Percentiles rank a stretch among this genome's conserved stretches.
These are phyloP conservation scores for Gelatoporia subvermispora DNA, from an alignment of 768 basidiomycete species.

Conservation along the genomic window DNA sequence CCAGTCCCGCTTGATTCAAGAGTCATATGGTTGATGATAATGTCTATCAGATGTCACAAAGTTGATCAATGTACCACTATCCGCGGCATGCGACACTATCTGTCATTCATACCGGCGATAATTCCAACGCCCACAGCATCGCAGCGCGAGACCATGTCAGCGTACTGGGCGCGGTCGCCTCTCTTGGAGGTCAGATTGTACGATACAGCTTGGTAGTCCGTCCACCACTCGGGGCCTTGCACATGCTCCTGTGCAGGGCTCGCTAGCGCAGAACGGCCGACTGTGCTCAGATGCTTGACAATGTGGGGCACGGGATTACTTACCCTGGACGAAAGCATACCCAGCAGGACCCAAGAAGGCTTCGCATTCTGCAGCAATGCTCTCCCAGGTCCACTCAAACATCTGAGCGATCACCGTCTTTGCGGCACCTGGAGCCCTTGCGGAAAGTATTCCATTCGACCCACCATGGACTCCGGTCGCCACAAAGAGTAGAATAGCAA, in stretches of 20 bases:
- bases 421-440: conserved; percentile 6
- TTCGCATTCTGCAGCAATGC: conserved; percentile 59
- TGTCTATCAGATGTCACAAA: conserved; percentile 34
- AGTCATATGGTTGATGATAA: conserved; percentile 66
- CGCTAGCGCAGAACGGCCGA: conserved; percentile 19
- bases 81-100: too few relatives aligned
- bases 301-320: too few relatives aligned
- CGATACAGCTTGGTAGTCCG: conserved; percentile 67
- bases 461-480: too few relatives aligned
- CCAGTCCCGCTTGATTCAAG: conserved; percentile 44
- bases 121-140: conserved; percentile 34
- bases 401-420: conserved; percentile 58
- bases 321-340: conserved; percentile 65
- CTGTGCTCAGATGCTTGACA: too few relatives aligned
- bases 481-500: too few relatives aligned
- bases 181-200: conserved; percentile 64
- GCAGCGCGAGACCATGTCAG: conserved; percentile 35
- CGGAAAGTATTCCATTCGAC: not conserved
- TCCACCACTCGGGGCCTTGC: conserved; percentile 63
- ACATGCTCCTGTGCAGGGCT: conserved; percentile 58
- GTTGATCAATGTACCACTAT: too few relatives aligned
- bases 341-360: conserved; percentile 66
- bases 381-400: conserved; percentile 59
- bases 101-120: conserved; percentile 27
- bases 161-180: conserved; percentile 49